Evolutionary conservation across 192 early-diverging fungal species (phyloP), one percentile per base, ranked within the genome.

Genomic region (Coemansia sp.): DNA sequence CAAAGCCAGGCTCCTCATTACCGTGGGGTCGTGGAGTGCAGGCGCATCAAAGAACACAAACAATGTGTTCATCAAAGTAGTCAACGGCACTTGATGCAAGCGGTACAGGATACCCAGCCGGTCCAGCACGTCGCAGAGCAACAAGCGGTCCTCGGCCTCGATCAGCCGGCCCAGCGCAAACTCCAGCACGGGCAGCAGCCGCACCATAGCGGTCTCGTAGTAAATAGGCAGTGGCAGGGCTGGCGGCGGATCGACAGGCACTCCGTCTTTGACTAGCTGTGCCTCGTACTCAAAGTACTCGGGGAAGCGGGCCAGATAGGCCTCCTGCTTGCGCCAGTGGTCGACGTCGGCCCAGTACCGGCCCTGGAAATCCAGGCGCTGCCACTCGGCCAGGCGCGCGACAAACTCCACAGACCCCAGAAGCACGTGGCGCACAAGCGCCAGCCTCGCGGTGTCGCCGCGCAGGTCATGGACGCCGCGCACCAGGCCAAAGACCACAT

Each of bases 241-340:
- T 3, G 84, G 74, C 16, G 90, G 88, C 33, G 91, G 90, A 16
- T 91, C 85, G 57, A 92, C 73, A 4, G 80, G 29, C 13, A 65
- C 67, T 52, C 76, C 75, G 13, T 59, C 65, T 10, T 59, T 40
- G 66, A 87, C 87, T 41, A 88, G 86, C 65, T 84, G 86, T 2
- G 88, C 91, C 61, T 94, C 93, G 72, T 89, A 90, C 73, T 90
- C 88, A 72, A 89, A 90, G 72, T 86, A 92, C 72, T 94, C 93
- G 16, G 91, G 93, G 68, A 87, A 94, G 12, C 82, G 78, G 20
- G 86, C 68, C 40, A 91, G 68, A 64, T 91, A 94, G 31, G 77
- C 77, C 55, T 84, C 79, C 27, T 92, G 71, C 64, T 92, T 92
- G 43, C 85, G 79, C 75, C 89, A 87, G 34, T 89, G 87, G n/a